A percentile compares a stretch with the other conserved stretches of the same genome.
phyloP scores from a whole-genome alignment of 148 eudicot genomes.

The Drosera capensis region DNA sequence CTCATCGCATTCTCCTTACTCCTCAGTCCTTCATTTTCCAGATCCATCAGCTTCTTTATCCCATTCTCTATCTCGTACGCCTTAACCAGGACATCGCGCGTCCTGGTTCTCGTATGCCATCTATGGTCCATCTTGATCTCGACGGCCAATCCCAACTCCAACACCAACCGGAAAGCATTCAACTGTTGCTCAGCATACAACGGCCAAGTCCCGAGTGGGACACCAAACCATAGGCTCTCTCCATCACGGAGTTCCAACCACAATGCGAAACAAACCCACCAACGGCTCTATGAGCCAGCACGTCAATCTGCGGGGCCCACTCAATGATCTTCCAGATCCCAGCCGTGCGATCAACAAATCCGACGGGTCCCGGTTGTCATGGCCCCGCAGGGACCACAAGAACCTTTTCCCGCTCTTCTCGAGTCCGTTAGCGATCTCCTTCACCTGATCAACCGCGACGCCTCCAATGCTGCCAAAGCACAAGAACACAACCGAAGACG shows the following conservation, averaged over 20 bases:
- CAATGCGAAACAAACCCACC: neutral
- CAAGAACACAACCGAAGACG: conserved; percentile 7
- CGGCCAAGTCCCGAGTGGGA: conserved; percentile 8
- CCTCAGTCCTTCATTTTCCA: neutral
- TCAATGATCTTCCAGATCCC: neutral
- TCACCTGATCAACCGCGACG: conserved; percentile 4
- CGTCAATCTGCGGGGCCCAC: neutral
- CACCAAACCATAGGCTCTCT: conserved; percentile 10
- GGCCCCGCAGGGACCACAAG: neutral
- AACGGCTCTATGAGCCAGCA: neutral
- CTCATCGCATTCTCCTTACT: neutral
- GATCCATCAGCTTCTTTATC: conserved; percentile 3
- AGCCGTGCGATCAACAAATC: conserved; percentile 4
- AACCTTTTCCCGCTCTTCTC: conserved; percentile 4
- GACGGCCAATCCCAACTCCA: neutral
- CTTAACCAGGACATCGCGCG: neutral
- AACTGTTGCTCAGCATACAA: conserved; percentile 9
- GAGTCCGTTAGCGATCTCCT: conserved; percentile 6
- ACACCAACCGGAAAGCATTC: conserved; percentile 5
- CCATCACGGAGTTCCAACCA: conserved; percentile 6
- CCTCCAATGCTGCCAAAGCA: conserved; percentile 10
- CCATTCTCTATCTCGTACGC: neutral
- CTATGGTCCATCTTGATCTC: conserved; percentile 8
- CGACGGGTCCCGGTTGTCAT: too few relatives aligned
- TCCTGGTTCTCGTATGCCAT: neutral